Base-by-base conservation (phyloP, 108 stramenopile species). In the Heterococcus sp. region DNA sequence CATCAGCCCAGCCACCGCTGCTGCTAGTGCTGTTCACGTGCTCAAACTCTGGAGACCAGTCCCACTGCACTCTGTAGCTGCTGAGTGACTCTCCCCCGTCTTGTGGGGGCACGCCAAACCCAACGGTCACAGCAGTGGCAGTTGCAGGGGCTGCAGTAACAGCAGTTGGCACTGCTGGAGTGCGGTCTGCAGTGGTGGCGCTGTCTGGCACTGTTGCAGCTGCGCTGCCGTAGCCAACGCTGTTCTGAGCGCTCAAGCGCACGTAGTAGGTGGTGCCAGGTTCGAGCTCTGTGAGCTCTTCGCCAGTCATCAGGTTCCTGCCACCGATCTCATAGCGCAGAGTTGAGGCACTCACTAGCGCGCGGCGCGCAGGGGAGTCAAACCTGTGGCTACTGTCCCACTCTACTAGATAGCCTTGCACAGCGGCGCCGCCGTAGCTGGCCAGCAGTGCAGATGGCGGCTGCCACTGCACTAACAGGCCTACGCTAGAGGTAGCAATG, bases 321-420 rank as follows among this genome's bases (percentile, higher is more conserved):
- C 91, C 92, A 3, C 93, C 93, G 63, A 94, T 90, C 68, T 84
- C 74, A 66, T 87, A 88, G 28, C 35, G 30, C 40, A 68, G 66
- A 0, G 82, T 76, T 0, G 72, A 28, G 11, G 88, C 40, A 63
- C 88, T 37, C 14, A 91, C 86, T 30, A 72, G 66, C 0, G 90
- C 80, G 27, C 89, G 87, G 5, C 75, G 66, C 4, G 92, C 80
- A 2, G 93, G 91, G 4, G 91, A 87, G 36, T 89, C 86, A 82
- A 92, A 92, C 71, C 89, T 89, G 2, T 82, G 73, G 71, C 80
- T 74, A 30, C 71, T 80, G 73, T 93, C 92, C 89, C 92, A 94
- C 87, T 94, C 93, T 30, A 94, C 85, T 21, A 93, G 65, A 83
- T 94, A 94, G 34, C 91, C 84, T 21, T 88, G 88, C 64, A 94